These are phyloP conservation scores for Hygrocybe coccinea DNA, from an alignment of 768 basidiomycete species.

Conservation along the genomic window DNA sequence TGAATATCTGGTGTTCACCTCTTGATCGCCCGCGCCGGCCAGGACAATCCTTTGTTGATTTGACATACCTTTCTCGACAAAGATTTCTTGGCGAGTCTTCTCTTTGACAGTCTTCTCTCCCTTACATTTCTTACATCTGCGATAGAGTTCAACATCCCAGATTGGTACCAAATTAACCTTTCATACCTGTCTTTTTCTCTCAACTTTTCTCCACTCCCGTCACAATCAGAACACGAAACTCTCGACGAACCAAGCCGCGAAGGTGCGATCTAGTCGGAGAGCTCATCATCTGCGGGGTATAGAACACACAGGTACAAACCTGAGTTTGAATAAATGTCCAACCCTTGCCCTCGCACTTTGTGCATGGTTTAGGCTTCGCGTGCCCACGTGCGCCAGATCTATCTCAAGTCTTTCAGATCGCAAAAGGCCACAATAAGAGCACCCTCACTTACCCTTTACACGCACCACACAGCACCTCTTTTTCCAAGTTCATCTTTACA, in stretches of 20 bases:
- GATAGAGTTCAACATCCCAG: constrained; percentile 2
- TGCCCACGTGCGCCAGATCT: constrained; percentile 80
- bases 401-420: neutral
- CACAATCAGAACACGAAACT: constrained; percentile 62
- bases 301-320: constrained; percentile 27
- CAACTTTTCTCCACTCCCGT: constrained; percentile 63
- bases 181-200: constrained; percentile 79
- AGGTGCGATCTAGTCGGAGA: constrained; percentile 35
- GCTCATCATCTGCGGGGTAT: neutral
- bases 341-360: constrained; percentile 79
- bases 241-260: constrained; percentile 48
- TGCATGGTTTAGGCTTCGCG: constrained; percentile 81
- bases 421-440: neutral
- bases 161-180: constrained; percentile 3
- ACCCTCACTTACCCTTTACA: constrained; percentile 67
- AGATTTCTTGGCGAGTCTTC: constrained; percentile 84
- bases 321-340: constrained; percentile 59
- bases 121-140: constrained; percentile 94
- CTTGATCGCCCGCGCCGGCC: constrained; percentile 87
- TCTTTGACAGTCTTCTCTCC: constrained; percentile 79
- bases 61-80: constrained; percentile 81
- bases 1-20: constrained; percentile 41
- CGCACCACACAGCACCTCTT: constrained; percentile 67
- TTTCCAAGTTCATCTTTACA: constrained; percentile 85
- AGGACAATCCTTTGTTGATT: constrained; percentile 82